Percentiles rank a stretch among this genome's conserved stretches.
These are phyloP conservation scores for Oldenlandia corymbosa DNA, from an alignment of 257 asterid genomes.

Conservation along the genomic window DNA sequence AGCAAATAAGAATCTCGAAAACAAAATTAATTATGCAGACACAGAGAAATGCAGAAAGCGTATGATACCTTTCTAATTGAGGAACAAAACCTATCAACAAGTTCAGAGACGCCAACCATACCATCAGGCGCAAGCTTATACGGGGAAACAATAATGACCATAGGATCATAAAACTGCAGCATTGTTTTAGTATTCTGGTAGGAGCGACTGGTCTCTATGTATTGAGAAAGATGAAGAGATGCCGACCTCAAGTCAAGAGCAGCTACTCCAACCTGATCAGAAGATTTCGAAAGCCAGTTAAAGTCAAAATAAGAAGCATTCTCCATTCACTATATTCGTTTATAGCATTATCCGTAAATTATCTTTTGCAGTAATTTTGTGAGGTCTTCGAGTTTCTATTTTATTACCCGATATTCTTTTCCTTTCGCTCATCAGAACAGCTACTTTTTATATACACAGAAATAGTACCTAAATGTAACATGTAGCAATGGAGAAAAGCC, in stretches of 20 bases:
- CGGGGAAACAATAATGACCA: conserved; percentile 76
- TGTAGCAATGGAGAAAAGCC: too few species aligned
- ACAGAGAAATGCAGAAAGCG: conserved; percentile 3
- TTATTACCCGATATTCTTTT: too few species aligned
- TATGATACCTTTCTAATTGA: conserved; percentile 60
- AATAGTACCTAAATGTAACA: neutral
- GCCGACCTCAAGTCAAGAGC: conserved; percentile 94
- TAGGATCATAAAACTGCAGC: conserved; percentile 84
- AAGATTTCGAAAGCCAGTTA: conserved; percentile 9
- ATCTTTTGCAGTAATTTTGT: neutral
- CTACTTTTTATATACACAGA: too few species aligned
- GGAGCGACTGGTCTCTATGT: conserved; percentile 90
- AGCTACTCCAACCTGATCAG: conserved; percentile 86
- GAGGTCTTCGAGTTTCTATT: too few species aligned
- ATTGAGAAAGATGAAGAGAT: conserved; percentile 91
- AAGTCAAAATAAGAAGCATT: conserved; percentile 3
- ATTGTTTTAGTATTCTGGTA: conserved; percentile 91
- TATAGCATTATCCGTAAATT: too few species aligned
- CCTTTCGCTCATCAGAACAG: too few species aligned
- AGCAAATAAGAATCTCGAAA: neutral
- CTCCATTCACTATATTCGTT: conserved; percentile 8
- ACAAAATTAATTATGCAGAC: neutral
- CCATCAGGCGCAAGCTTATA: conserved; percentile 83
- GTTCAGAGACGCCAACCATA: conserved; percentile 93
- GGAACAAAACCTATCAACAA: conserved; percentile 64